Evolutionary conservation across 345 rosid genomes (phyloP).

Genomic region (Linum usitatissimum): DNA sequence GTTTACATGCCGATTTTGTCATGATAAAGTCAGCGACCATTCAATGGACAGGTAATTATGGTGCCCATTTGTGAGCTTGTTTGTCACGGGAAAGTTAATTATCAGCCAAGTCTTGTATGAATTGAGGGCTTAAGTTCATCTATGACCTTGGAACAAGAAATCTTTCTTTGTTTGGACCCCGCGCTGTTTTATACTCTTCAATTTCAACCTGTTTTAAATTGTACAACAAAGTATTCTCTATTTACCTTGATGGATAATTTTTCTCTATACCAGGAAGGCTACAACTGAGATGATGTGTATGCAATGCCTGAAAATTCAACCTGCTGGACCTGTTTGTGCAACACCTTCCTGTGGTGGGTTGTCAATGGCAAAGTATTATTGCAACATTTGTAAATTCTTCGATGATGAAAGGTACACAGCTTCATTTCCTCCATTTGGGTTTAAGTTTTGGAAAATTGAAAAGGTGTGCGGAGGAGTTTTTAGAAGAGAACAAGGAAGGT

Average conservation of each 20-base stretch:
- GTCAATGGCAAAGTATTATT: slow-evolving; percentile 71
- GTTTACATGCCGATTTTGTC: slow-evolving; percentile 65
- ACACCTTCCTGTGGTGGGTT: slow-evolving; percentile 47
- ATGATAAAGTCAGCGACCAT: slow-evolving; percentile 75
- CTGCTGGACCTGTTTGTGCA: slow-evolving; percentile 48
- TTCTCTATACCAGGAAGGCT: slow-evolving; percentile 36
- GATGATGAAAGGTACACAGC: slow-evolving; percentile 46
- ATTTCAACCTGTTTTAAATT: not conserved
- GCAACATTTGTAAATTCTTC: slow-evolving; percentile 50
- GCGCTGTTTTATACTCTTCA: not conserved
- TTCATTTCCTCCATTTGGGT: not conserved
- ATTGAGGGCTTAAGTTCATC: not conserved
- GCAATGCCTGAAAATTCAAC: slow-evolving; percentile 59
- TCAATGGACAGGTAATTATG: slow-evolving; percentile 58
- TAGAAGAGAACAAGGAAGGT: too few relatives aligned
- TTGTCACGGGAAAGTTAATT: slow-evolving; percentile 1
- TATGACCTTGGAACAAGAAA: not conserved
- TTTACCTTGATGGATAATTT: slow-evolving; percentile 4
- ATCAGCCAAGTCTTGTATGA: not conserved
- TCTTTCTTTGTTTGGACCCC: not conserved
- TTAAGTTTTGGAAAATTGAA: not conserved
- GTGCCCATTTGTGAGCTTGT: not conserved
- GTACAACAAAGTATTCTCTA: slow-evolving; percentile 8
- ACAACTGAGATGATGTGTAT: slow-evolving; percentile 85
- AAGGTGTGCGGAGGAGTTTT: not conserved